Percentiles rank a stretch among this genome's conserved stretches.
Evolutionary conservation across 345 rosid genomes (phyloP).

Genomic region (Geranium brycei): DNA sequence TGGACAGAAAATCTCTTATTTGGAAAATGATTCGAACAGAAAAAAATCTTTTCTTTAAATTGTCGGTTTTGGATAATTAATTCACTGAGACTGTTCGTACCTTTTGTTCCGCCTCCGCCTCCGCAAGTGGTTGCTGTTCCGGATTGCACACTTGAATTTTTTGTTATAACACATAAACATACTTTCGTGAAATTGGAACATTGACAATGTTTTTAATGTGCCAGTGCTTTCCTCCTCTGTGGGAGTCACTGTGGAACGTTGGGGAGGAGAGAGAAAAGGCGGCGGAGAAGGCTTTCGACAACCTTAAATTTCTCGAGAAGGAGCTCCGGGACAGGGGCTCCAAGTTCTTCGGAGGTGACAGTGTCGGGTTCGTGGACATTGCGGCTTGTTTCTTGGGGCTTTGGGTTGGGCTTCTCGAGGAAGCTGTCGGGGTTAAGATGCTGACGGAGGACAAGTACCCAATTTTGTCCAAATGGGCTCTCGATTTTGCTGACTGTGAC

Average conservation of each 20-base stretch:
- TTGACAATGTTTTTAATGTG: not conserved
- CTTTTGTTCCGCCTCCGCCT: too few species aligned
- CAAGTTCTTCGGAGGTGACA: slow-evolving; percentile 52
- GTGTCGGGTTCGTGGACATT: slow-evolving; percentile 45
- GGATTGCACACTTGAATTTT: too few species aligned
- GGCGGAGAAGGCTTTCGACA: slow-evolving; percentile 23
- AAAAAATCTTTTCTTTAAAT: too few species aligned
- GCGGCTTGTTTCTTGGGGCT: slow-evolving; percentile 24
- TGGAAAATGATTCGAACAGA: too few species aligned
- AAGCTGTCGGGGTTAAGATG: slow-evolving; percentile 25
- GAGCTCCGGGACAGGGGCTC: slow-evolving; percentile 30
- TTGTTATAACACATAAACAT: too few species aligned
- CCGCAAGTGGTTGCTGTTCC: too few species aligned
- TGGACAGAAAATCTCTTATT: too few species aligned
- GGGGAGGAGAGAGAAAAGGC: slow-evolving; percentile 21
- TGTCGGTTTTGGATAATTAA: too few species aligned
- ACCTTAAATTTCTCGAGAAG: slow-evolving; percentile 31
- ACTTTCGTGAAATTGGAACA: too few species aligned
- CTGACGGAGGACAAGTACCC: slow-evolving; percentile 42
- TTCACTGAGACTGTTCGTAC: too few species aligned
- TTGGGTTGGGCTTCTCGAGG: slow-evolving; percentile 30
- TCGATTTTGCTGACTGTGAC: slow-evolving; percentile 15
- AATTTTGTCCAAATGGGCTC: slow-evolving; percentile 21
- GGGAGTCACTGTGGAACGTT: slow-evolving; percentile 23
- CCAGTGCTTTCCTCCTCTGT: slow-evolving; percentile 20